These are phyloP conservation scores for Vigna reflexopilosa DNA, from an alignment of 306 rosid species.

Conservation along the genomic window DNA sequence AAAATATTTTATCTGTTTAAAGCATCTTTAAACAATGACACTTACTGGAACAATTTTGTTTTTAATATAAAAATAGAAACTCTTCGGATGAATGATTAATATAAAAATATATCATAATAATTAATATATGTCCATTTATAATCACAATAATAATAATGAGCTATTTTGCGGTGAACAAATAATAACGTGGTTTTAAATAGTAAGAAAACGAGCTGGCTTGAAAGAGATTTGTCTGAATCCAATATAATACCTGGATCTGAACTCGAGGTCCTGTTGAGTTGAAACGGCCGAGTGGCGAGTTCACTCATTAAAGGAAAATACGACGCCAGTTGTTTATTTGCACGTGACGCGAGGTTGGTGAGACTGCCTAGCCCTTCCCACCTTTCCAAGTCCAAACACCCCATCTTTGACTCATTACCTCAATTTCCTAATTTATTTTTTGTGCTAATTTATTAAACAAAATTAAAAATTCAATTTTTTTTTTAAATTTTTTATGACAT, in stretches of 20 bases:
- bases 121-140: neutral
- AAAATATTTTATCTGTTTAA: too few species aligned
- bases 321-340: neutral
- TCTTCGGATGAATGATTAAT: neutral
- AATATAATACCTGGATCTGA: neutral
- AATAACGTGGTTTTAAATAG: neutral
- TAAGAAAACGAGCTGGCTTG: neutral
- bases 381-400: slow-evolving; percentile 7
- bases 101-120: neutral
- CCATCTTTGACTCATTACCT: slow-evolving; percentile 19
- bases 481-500: neutral
- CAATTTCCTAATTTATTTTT: neutral
- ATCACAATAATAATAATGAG: too few species aligned
- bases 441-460: too few species aligned
- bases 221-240: neutral
- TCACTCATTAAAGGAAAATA: neutral
- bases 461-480: neutral
- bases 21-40: neutral
- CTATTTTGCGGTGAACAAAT: neutral
- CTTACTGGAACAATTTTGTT: neutral
- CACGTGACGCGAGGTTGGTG: slow-evolving; percentile 45
- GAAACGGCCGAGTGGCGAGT: neutral
- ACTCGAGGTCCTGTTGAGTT: neutral
- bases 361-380: neutral
- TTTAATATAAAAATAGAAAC: neutral